Percentiles rank a stretch among this genome's conserved stretches.
phyloP scores from a whole-genome alignment of 2,329 filamentous ascomycete species.

The Plectosphaerella cucumerina region DNA sequence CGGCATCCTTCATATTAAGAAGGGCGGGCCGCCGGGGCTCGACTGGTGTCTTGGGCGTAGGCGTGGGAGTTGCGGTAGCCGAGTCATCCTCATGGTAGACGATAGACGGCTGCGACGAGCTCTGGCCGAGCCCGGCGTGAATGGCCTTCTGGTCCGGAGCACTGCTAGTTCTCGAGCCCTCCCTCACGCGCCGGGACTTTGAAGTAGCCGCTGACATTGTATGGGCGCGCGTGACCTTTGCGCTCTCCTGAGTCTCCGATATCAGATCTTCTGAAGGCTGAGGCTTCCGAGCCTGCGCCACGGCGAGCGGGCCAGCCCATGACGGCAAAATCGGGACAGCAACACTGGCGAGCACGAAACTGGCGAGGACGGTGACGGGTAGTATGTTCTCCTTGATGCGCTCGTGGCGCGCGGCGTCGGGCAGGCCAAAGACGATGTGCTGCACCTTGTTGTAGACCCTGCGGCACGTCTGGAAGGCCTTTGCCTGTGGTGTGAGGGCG shows the following conservation, averaged over 20 bases:
- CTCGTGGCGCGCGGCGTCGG: conserved; percentile 64
- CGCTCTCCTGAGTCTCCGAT: conserved; percentile 44
- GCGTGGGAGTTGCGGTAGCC: background rate
- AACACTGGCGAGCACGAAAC: conserved; percentile 73
- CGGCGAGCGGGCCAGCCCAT: conserved; percentile 75
- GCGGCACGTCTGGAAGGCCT: conserved; percentile 76
- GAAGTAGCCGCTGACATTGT: conserved; percentile 54
- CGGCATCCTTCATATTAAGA: conserved; percentile 51
- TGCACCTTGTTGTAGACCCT: conserved; percentile 86
- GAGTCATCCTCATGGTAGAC: conserved; percentile 7
- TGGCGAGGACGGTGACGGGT: conserved; percentile 75
- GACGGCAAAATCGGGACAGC: conserved; percentile 71
- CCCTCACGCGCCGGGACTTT: conserved; percentile 43
- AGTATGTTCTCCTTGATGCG: conserved; percentile 79
- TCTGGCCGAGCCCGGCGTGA: background rate
- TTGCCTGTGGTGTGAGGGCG: conserved; percentile 67
- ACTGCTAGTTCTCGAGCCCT: conserved; percentile 41
- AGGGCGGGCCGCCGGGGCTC: conserved; percentile 41
- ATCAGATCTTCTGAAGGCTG: conserved; percentile 58
- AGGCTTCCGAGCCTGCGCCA: conserved; percentile 77
- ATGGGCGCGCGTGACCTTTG: conserved; percentile 62
- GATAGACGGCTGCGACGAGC: conserved; percentile 10
- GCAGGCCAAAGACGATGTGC: conserved; percentile 77
- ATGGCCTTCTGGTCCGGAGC: conserved; percentile 31
- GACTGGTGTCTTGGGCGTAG: conserved; percentile 21